phyloP scores from a whole-genome alignment of 1,284 basidiomycete species.

The Melanopsichium pennsylvanicum region DNA sequence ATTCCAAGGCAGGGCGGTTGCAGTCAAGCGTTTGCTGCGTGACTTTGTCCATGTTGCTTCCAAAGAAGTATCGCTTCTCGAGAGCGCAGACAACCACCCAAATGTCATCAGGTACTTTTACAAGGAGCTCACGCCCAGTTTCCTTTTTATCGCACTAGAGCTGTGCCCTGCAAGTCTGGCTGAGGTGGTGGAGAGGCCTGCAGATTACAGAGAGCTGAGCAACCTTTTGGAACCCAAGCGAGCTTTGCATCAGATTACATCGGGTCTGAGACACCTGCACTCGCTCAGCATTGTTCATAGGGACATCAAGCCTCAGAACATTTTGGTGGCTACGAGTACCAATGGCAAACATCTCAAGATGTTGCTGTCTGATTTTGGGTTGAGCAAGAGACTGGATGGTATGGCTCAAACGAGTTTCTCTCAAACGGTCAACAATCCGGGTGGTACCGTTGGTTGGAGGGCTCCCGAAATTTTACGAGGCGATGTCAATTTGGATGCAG shows the following conservation, averaged over 20 bases:
- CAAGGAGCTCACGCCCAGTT: constrained; percentile 79
- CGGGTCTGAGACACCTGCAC: constrained; percentile 88
- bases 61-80: constrained; percentile 91
- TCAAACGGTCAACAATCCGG: constrained; percentile 63
- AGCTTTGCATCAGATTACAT: constrained; percentile 84
- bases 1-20: constrained; percentile 92
- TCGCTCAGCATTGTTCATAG: constrained; percentile 95
- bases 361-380: constrained; percentile 64
- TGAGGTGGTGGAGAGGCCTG: constrained; percentile 79
- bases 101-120: constrained; percentile 98
- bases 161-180: constrained; percentile 93
- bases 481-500: constrained; percentile 53
- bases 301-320: constrained; percentile 98
- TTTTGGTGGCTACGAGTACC: constrained; percentile 73
- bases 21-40: constrained; percentile 91
- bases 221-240: constrained; percentile 75
- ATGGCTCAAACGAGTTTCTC: constrained; percentile 61
- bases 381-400: constrained; percentile 62
- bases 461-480: constrained; percentile 64
- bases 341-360: constrained; percentile 59
- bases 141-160: constrained; percentile 96
- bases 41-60: constrained; percentile 95
- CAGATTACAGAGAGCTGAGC: constrained; percentile 52
- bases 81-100: constrained; percentile 90
- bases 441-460: constrained; percentile 64